These are phyloP conservation scores for Paramecium biaurelia DNA, from an alignment of 73 alveolate genomes.

Conservation along the genomic window DNA sequence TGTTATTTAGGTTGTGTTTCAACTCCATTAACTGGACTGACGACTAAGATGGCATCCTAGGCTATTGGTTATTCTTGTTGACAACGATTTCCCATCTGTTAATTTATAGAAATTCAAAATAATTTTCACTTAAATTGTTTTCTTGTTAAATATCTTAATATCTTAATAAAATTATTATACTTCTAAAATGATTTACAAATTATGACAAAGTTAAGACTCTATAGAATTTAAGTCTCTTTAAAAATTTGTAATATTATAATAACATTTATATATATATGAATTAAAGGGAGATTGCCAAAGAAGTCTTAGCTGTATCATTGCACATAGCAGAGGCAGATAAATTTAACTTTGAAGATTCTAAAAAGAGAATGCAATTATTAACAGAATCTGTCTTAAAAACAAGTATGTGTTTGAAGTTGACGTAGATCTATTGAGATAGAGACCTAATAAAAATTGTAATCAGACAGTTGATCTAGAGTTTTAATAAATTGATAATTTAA, in stretches of 20 bases:
- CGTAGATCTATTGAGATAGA: not conserved
- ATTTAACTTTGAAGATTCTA: not conserved
- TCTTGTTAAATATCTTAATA: not conserved
- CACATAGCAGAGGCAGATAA: conserved; percentile 29
- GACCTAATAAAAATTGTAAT: not conserved
- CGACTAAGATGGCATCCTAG: not conserved
- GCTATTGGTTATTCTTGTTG: not conserved
- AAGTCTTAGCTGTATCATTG: conserved; percentile 45
- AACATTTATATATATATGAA: not conserved
- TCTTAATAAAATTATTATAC: not conserved
- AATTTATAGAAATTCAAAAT: not conserved
- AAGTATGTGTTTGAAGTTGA: not conserved
- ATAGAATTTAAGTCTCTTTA: not conserved
- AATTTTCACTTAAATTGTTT: not conserved
- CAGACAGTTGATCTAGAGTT: conserved; percentile 42
- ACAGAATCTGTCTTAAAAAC: conserved; percentile 20
- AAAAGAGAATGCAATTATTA: conserved; percentile 24
- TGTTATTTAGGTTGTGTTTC: too few species aligned
- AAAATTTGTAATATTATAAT: not conserved
- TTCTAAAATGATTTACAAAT: not conserved
- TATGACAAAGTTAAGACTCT: not conserved
- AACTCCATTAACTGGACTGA: too few species aligned
- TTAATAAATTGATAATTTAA: conserved; percentile 48
- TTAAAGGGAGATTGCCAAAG: conserved; percentile 32
- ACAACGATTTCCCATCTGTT: not conserved